These are phyloP conservation scores for Xylaria polymorpha DNA, from an alignment of 2,329 filamentous ascomycete species.

Conservation along the genomic window DNA sequence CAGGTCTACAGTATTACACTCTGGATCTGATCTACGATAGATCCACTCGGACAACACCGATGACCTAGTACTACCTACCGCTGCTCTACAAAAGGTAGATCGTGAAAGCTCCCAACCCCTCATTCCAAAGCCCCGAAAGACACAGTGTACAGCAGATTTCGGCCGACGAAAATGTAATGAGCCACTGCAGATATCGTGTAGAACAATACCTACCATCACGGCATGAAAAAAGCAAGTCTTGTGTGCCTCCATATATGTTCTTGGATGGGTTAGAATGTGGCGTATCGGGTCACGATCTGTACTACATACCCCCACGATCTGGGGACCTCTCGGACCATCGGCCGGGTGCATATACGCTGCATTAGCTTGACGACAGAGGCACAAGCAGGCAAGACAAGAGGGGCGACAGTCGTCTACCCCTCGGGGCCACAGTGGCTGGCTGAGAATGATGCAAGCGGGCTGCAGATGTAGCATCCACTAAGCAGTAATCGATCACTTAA, in stretches of 20 bases:
- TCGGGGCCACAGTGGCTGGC: not conserved
- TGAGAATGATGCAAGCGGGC: not conserved
- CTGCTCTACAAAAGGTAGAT: not conserved
- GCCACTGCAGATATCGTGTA: not conserved
- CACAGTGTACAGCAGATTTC: not conserved
- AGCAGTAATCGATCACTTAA: not conserved
- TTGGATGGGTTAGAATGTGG: not conserved
- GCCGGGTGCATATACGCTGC: not conserved
- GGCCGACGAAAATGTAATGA: not conserved
- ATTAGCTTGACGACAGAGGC: not conserved
- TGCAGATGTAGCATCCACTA: not conserved
- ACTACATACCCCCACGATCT: not conserved
- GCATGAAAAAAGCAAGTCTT: not conserved
- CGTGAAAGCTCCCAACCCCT: conserved; percentile 7
- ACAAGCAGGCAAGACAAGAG: not conserved
- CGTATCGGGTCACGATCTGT: not conserved
- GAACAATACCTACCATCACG: not conserved
- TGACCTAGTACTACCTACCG: not conserved
- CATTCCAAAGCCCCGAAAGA: not conserved
- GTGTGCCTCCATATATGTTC: not conserved
- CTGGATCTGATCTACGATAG: conserved; percentile 3
- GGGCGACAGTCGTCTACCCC: not conserved
- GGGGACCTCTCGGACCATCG: not conserved
- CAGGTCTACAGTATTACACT: not conserved
- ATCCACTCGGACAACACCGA: not conserved